phyloP scores from a whole-genome alignment of 345 rosid genomes.

The Nasturtium officinale region DNA sequence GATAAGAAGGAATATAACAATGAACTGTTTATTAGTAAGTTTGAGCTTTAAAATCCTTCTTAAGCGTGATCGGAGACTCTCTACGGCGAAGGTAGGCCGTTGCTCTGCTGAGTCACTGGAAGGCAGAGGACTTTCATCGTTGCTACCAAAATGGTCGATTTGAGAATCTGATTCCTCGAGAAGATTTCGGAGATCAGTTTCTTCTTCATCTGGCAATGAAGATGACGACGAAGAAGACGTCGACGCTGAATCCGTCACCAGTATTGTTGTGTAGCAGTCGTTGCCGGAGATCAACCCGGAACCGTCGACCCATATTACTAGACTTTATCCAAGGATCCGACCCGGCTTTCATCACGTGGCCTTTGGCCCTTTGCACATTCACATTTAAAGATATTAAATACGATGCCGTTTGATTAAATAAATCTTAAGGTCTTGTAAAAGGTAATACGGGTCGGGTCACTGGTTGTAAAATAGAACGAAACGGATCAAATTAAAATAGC shows the following conservation, averaged over 20 bases:
- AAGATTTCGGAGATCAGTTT: slow-evolving; percentile 57
- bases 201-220: slow-evolving; percentile 58
- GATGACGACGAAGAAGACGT: slow-evolving; percentile 15
- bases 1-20: slow-evolving; percentile 57
- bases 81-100: slow-evolving; percentile 52
- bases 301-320: slow-evolving; percentile 32
- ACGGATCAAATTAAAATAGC: not conserved
- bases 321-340: slow-evolving; percentile 27
- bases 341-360: slow-evolving; percentile 33
- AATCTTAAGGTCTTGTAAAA: not conserved
- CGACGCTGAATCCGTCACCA: slow-evolving; percentile 58
- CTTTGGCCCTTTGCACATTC: slow-evolving; percentile 2
- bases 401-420: not conserved
- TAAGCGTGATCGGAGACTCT: slow-evolving; percentile 48
- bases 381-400: not conserved
- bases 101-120: slow-evolving; percentile 27
- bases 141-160: not conserved
- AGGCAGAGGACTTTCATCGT: slow-evolving; percentile 10
- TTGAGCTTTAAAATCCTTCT: slow-evolving; percentile 44
- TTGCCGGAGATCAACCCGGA: slow-evolving; percentile 37
- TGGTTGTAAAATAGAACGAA: not conserved
- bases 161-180: slow-evolving; percentile 63
- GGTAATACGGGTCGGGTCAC: slow-evolving; percentile 17
- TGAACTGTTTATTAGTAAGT: slow-evolving; percentile 45
- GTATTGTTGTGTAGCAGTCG: slow-evolving; percentile 21